A percentile compares a stretch with the other conserved stretches of the same genome.
phyloP scores from a whole-genome alignment of 306 rosid genomes.

The Clitoria ternatea region DNA sequence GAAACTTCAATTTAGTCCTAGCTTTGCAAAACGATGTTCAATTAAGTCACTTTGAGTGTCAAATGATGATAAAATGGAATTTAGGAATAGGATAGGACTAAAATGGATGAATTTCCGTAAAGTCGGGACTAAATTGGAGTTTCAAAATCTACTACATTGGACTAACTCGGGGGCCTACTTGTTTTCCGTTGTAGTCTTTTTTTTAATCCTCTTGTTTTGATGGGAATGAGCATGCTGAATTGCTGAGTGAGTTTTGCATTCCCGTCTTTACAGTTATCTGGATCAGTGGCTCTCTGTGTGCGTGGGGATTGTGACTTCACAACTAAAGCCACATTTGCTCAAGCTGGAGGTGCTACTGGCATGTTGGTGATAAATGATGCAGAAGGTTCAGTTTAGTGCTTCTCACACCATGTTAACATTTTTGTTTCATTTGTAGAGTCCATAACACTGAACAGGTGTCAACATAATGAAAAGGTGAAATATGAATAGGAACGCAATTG shows the following conservation, averaged over 20 bases:
- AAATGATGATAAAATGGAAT: too few relatives aligned
- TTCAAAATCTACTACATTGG: too few relatives aligned
- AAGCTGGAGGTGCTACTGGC: constrained; percentile 68
- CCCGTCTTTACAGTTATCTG: constrained; percentile 51
- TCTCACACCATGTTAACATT: background rate
- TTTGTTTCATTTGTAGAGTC: constrained; percentile 2
- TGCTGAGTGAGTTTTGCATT: background rate
- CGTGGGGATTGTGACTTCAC: constrained; percentile 92
- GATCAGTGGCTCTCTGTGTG: constrained; percentile 55
- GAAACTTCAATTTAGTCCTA: too few relatives aligned
- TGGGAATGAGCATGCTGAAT: background rate
- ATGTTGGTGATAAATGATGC: constrained; percentile 68
- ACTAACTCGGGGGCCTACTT: too few relatives aligned
- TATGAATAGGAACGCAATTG: background rate
- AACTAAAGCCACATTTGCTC: constrained; percentile 63
- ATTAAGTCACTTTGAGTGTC: too few relatives aligned
- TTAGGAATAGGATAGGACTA: too few relatives aligned
- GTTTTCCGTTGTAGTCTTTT: background rate
- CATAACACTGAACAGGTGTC: background rate
- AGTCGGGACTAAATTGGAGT: too few relatives aligned
- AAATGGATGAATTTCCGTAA: too few relatives aligned
- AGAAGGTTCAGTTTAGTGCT: constrained; percentile 52
- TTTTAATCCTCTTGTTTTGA: background rate
- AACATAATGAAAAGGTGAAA: background rate
- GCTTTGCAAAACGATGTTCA: too few relatives aligned